A percentile compares a stretch with the other conserved stretches of the same genome.
Evolutionary conservation across 2,329 filamentous ascomycete genomes (phyloP).

Genomic region (Geosmithia morbida): DNA sequence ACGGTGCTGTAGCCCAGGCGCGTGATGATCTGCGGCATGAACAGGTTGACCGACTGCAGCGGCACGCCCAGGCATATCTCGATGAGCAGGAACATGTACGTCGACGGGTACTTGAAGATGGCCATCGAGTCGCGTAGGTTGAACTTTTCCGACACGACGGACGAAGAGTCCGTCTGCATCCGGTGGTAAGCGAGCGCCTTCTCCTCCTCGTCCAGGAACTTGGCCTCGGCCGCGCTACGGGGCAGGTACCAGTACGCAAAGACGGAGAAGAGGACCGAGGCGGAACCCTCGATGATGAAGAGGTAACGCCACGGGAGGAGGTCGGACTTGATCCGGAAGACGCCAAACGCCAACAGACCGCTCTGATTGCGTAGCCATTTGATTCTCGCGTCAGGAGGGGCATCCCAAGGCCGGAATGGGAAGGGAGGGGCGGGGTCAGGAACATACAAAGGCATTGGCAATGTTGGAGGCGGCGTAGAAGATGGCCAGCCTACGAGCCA

Average conservation of each 20-base stretch:
- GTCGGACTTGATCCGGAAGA: conserved; percentile 28
- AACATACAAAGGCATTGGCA: conserved; percentile 38
- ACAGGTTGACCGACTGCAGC: conserved; percentile 37
- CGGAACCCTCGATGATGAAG: conserved; percentile 37
- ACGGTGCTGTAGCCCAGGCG: conserved; percentile 31
- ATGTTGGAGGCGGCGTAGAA: conserved; percentile 69
- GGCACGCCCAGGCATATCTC: conserved; percentile 47
- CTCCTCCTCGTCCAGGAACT: conserved; percentile 51
- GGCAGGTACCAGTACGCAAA: conserved; percentile 61
- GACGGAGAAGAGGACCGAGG: conserved; percentile 44
- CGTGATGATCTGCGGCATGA: conserved; percentile 39
- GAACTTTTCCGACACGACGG: conserved; percentile 39
- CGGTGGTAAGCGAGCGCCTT: conserved; percentile 55
- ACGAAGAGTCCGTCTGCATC: conserved; percentile 63
- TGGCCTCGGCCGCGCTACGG: conserved; percentile 44
- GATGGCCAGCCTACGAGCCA: conserved; percentile 35
- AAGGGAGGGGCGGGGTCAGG: not conserved
- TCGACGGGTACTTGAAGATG: conserved; percentile 34
- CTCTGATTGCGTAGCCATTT: conserved; percentile 7
- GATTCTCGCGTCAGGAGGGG: not conserved
- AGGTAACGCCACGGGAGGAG: conserved; percentile 32
- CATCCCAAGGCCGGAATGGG: not conserved
- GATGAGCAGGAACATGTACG: conserved; percentile 34
- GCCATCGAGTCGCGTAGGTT: conserved; percentile 32
- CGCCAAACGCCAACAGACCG: conserved; percentile 30